A percentile compares a stretch with the other conserved stretches of the same genome.
Conservation (phyloP, 805 yeast genomes). For the Maudiozyma bulderi region DNA sequence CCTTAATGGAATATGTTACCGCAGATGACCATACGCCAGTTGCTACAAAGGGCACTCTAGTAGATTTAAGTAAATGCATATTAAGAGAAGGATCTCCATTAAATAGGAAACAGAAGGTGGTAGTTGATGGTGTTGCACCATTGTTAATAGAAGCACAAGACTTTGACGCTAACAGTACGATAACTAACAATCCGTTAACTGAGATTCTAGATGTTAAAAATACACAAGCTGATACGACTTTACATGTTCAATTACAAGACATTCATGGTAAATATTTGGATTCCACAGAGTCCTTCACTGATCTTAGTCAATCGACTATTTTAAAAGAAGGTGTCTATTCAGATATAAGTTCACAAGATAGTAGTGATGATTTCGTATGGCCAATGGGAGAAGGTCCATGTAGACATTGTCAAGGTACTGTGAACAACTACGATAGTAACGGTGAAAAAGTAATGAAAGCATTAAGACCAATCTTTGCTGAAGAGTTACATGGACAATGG, state of each 20-base stretch:
- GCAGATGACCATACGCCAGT: not conserved
- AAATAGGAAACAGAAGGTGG: not conserved
- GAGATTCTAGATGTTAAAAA: too few relatives aligned
- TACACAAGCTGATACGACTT: not conserved
- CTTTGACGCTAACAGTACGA: too few relatives aligned
- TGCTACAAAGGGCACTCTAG: not conserved
- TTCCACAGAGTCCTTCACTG: not conserved
- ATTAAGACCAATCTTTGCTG: slow-evolving; percentile 1
- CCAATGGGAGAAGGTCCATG: slow-evolving; percentile 71
- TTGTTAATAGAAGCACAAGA: not conserved
- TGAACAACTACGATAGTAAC: not conserved
- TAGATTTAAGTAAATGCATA: not conserved
- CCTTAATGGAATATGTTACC: not conserved
- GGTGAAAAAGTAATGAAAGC: not conserved
- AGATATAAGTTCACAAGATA: not conserved
- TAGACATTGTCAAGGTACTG: slow-evolving; percentile 47
- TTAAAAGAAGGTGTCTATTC: not conserved
- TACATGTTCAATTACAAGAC: not conserved
- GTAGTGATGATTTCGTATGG: not conserved
- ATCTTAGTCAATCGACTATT: not conserved
- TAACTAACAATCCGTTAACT: too few relatives aligned
- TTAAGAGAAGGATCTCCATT: not conserved
- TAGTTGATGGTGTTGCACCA: not conserved
- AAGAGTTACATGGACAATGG: slow-evolving; percentile 82
- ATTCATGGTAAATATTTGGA: not conserved